phyloP scores from a whole-genome alignment of 1,284 basidiomycete genomes.

The Cryptococcus sp. region DNA sequence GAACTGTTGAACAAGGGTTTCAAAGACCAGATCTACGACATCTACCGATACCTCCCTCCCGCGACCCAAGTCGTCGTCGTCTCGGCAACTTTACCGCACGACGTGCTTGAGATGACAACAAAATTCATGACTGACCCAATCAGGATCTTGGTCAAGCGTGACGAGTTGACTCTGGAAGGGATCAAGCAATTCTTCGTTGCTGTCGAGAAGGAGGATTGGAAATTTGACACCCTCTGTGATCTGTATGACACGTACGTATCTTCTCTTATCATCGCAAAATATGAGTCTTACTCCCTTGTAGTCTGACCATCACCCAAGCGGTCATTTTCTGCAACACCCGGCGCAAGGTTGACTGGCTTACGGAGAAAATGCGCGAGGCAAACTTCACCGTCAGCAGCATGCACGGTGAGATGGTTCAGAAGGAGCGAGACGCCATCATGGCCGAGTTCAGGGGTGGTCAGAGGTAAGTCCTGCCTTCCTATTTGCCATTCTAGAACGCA shows the following conservation, averaged over 20 bases:
- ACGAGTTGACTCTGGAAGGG: constrained; percentile 97
- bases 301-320: constrained; percentile 95
- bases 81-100: constrained; percentile 93
- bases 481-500: background rate
- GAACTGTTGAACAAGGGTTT: constrained; percentile 97
- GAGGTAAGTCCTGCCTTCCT: constrained; percentile 62
- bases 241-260: constrained; percentile 80
- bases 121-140: constrained; percentile 99
- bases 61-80: constrained; percentile 97
- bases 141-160: constrained; percentile 98
- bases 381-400: constrained; percentile 97
- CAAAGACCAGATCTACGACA: constrained; percentile 99
- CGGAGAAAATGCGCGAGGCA: constrained; percentile 95
- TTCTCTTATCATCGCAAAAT: background rate
- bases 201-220: constrained; percentile 99
- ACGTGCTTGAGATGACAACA: constrained; percentile 98
- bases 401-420: constrained; percentile 96
- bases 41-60: constrained; percentile 96
- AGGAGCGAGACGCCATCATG: constrained; percentile 99
- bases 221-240: constrained; percentile 98
- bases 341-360: constrained; percentile 99
- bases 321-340: constrained; percentile 99
- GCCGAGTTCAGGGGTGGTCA: constrained; percentile 94
- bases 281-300: constrained; percentile 17
- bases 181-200: constrained; percentile 99